Evolutionary conservation across 257 asterid species (phyloP), one percentile per base, ranked within the genome.

Genomic region (Eucommia ulmoides): DNA sequence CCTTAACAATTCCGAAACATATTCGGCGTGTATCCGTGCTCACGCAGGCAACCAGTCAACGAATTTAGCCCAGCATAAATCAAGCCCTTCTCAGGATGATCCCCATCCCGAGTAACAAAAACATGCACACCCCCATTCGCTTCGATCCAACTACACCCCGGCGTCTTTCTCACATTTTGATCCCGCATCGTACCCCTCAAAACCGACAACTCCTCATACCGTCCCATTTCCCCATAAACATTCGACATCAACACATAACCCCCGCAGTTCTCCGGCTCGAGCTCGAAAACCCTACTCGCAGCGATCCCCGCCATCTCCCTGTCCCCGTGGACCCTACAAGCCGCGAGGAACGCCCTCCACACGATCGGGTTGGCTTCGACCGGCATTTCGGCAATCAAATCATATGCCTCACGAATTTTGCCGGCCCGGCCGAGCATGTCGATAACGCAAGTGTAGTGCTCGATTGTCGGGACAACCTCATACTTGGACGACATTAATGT

Each of bases 361-460:
- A 80, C 77, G 16, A 88, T 81, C 29, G 80, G 68, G 66, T 84
- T 88, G 49, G 88, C 79, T 55, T 78, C 55, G 49, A 79, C 56
- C 15, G 82, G 52, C 87, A 84, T 84, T 53, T 53, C 64, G n/a
- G 71, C 67, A 23, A 81, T 59, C 74, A 81, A 33, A 54, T 79
- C 75, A 63, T 67, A 71, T 46, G 94, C 94, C 53, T 75, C 84
- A 50, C 68, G 78, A 26, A 84, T 77, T 53, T 62, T 49, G 65
- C 94, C 93, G 22, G 82, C 89, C 52, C 93, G 82, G 50, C 97
- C 95, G 51, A 88, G 81, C 94, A 78, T 79, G 76, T 88, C 97
- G 19, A 84, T 69, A 46, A 82, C 79, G 24, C 94, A 84, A 8
- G 89, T 80, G 26, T 84, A 84, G 46, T 84, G 94, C 56, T 77